Conservation (phyloP, 805 yeast species). For the Starmerella apis region DNA sequence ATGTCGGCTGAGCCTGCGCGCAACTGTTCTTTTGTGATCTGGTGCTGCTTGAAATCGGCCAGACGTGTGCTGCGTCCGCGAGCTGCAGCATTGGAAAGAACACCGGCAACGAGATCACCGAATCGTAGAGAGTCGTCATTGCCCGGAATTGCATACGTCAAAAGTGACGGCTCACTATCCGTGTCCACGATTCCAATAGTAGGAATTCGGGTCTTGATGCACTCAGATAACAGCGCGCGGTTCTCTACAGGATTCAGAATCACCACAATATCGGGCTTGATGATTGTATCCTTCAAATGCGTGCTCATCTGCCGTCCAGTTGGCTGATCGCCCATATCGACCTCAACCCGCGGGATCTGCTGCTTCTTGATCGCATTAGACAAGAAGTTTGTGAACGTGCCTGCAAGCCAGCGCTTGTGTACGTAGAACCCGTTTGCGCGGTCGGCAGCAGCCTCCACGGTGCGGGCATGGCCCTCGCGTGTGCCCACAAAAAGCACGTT, state of each 20-base stretch:
- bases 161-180: conserved; percentile 77
- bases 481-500: conserved; percentile 77
- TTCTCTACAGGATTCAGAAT: conserved; percentile 81
- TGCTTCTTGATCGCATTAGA: conserved; percentile 51
- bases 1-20: conserved; percentile 19
- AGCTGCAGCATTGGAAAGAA: conserved; percentile 75
- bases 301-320: conserved; percentile 49
- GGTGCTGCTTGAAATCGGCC: conserved; percentile 31
- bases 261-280: conserved; percentile 83
- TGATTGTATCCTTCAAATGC: conserved; percentile 40
- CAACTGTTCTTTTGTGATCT: conserved; percentile 24
- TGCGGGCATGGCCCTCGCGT: conserved; percentile 59
- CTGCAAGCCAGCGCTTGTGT: conserved; percentile 83
- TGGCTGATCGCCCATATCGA: conserved; percentile 60
- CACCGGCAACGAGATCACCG: conserved; percentile 67
- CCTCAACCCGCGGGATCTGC: conserved; percentile 44
- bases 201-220: conserved; percentile 72
- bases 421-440: conserved; percentile 74
- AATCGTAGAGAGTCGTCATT: conserved; percentile 87
- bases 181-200: conserved; percentile 92
- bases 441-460: conserved; percentile 68
- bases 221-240: conserved; percentile 69
- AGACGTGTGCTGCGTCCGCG: conserved; percentile 57
- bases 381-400: conserved; percentile 77
- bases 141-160: conserved; percentile 92